Conservation (phyloP, 306 rosid species). For the Boehmeria nivea region DNA sequence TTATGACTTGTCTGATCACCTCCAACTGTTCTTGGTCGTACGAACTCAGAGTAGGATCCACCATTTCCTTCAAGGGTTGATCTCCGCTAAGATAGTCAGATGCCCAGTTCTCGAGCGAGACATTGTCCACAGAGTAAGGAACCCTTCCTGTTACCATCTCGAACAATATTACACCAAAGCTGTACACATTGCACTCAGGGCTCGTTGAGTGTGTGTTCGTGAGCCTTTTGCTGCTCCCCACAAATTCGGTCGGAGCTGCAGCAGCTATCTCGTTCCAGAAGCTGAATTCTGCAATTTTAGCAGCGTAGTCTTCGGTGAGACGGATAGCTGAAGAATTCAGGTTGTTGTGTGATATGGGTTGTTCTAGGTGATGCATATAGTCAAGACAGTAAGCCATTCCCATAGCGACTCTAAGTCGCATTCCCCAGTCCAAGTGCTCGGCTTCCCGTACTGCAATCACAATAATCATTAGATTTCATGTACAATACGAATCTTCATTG, state of each 20-base stretch:
- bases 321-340: constrained; percentile 54
- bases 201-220: constrained; percentile 30
- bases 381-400: constrained; percentile 86
- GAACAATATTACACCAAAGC: constrained; percentile 68
- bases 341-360: constrained; percentile 54
- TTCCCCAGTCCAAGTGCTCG: constrained; percentile 90
- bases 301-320: constrained; percentile 83
- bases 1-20: constrained; percentile 47
- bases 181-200: constrained; percentile 56
- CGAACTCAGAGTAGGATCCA: constrained; percentile 65
- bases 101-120: constrained; percentile 61
- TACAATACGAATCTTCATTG: too few relatives aligned
- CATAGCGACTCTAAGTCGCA: constrained; percentile 71
- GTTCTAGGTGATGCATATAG: constrained; percentile 64
- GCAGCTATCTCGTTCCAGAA: constrained; percentile 48
- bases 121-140: constrained; percentile 54
- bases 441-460: constrained; percentile 70
- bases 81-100: constrained; percentile 46
- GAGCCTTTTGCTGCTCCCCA: constrained; percentile 18
- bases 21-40: constrained; percentile 54
- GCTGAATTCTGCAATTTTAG: constrained; percentile 59
- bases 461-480: constrained; percentile 7
- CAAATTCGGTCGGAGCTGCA: constrained; percentile 25
- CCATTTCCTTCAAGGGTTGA: constrained; percentile 43
- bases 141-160: constrained; percentile 76